These are phyloP conservation scores for Danielozyma ontarioensis DNA, from an alignment of 805 yeast species.

Conservation along the genomic window DNA sequence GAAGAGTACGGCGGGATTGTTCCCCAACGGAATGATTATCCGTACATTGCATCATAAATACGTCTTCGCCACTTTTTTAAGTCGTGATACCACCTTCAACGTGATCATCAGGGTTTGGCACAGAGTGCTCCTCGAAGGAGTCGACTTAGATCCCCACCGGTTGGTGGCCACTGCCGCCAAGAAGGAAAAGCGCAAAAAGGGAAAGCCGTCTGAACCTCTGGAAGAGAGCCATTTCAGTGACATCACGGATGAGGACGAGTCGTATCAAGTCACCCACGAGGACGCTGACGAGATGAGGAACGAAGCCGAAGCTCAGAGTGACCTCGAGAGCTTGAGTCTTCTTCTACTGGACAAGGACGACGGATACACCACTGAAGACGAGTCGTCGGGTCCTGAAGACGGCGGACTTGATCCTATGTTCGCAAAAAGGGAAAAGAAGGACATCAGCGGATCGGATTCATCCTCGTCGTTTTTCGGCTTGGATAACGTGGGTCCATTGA, in stretches of 20 bases:
- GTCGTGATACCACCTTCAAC: conserved; percentile 73
- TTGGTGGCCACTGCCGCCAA: conserved; percentile 1
- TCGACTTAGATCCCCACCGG: conserved; percentile 11
- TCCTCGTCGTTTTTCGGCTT: conserved; percentile 6
- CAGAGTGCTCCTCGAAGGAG: conserved; percentile 25
- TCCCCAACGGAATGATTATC: conserved; percentile 82
- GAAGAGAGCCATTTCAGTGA: not conserved
- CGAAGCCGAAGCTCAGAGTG: too few species aligned
- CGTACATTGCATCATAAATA: conserved; percentile 62
- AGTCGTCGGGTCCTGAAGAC: conserved; percentile 3
- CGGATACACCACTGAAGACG: conserved; percentile 1
- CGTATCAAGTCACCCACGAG: too few species aligned
- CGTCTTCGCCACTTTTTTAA: conserved; percentile 80
- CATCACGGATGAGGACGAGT: conserved; percentile 1
- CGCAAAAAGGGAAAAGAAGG: conserved; percentile 1
- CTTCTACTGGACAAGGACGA: not conserved
- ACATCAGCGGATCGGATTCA: not conserved
- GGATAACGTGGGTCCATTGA: conserved; percentile 57
- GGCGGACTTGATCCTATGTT: not conserved
- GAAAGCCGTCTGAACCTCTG: not conserved
- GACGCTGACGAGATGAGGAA: too few species aligned
- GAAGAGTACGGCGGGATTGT: conserved; percentile 79
- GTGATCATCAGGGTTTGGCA: conserved; percentile 71
- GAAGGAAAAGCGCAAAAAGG: conserved; percentile 3
- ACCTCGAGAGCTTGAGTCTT: not conserved